Conservation (phyloP, 257 asterid genomes). For the Nemophila menziesii region DNA sequence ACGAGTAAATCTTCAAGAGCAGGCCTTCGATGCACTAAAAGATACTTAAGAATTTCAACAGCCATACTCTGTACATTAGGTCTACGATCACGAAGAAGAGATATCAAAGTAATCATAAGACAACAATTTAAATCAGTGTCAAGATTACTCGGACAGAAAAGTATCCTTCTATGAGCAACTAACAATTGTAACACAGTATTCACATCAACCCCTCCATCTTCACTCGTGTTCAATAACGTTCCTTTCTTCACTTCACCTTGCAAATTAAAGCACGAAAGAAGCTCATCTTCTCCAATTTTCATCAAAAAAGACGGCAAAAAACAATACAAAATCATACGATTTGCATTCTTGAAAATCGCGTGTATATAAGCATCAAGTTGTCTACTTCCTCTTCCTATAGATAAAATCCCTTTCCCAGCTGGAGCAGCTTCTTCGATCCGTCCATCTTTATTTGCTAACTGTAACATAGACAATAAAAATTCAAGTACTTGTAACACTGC, state of each 20-base stretch:
- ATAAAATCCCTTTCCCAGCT: constrained; percentile 68
- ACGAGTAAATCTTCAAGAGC: constrained; percentile 88
- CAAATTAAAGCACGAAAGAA: constrained; percentile 63
- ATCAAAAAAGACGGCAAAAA: constrained; percentile 91
- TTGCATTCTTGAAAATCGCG: constrained; percentile 67
- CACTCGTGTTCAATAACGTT: constrained; percentile 23
- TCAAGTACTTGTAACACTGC: constrained; percentile 80
- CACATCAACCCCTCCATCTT: constrained; percentile 63
- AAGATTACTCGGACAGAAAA: constrained; percentile 88
- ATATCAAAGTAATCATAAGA: constrained; percentile 73
- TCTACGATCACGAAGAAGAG: constrained; percentile 72
- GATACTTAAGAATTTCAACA: constrained; percentile 85
- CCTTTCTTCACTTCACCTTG: constrained; percentile 58
- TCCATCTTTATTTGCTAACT: constrained; percentile 96
- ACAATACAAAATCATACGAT: constrained; percentile 74
- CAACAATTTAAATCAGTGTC: constrained; percentile 94
- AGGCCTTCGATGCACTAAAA: constrained; percentile 83
- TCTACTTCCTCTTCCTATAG: constrained; percentile 93
- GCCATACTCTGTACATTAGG: constrained; percentile 64
- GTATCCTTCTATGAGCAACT: constrained; percentile 74
- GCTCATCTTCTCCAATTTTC: constrained; percentile 83
- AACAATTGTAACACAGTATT: constrained; percentile 69
- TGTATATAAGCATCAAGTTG: constrained; percentile 74
- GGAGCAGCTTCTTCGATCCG: constrained; percentile 84
- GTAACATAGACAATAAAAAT: constrained; percentile 88